Evolutionary conservation across 2,329 filamentous ascomycete species (phyloP).

Genomic region (Aspergillus sclerotialis): DNA sequence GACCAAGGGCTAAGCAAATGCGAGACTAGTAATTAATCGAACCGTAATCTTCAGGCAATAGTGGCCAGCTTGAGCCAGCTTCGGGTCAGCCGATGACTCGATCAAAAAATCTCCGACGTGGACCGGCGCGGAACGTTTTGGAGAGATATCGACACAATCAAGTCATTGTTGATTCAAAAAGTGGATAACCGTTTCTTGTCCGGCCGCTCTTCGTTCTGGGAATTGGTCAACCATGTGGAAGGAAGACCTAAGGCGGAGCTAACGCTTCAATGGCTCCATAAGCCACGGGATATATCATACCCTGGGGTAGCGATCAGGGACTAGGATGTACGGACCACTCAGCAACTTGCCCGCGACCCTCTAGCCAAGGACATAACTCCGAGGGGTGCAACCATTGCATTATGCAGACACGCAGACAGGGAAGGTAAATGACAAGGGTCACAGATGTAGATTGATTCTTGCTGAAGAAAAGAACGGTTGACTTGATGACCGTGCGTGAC

Average conservation of each 20-base stretch:
- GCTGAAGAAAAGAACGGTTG: neutral
- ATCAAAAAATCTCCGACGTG: neutral
- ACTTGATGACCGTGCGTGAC: too few species aligned
- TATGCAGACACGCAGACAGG: neutral
- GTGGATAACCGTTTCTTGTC: conserved; percentile 11
- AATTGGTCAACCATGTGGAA: conserved; percentile 17
- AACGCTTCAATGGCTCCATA: conserved; percentile 19
- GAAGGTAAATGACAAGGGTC: neutral
- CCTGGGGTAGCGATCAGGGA: conserved; percentile 6
- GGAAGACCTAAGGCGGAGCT: conserved; percentile 15
- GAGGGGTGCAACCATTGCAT: conserved; percentile 4
- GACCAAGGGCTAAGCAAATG: neutral
- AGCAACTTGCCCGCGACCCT: conserved; percentile 21
- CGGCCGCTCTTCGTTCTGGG: conserved; percentile 8
- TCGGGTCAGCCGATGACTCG: neutral
- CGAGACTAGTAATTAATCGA: neutral
- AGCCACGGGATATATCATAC: conserved; percentile 17
- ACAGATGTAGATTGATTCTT: neutral
- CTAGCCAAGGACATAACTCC: conserved; percentile 6
- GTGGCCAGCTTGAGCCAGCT: too few species aligned
- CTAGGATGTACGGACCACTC: conserved; percentile 18
- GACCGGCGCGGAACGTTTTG: conserved; percentile 5
- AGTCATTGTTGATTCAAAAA: conserved; percentile 9
- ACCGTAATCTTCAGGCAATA: neutral
- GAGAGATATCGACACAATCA: conserved; percentile 12